Conservation (phyloP, 169 alveolate genomes). For the Amoebophrya sp. region DNA sequence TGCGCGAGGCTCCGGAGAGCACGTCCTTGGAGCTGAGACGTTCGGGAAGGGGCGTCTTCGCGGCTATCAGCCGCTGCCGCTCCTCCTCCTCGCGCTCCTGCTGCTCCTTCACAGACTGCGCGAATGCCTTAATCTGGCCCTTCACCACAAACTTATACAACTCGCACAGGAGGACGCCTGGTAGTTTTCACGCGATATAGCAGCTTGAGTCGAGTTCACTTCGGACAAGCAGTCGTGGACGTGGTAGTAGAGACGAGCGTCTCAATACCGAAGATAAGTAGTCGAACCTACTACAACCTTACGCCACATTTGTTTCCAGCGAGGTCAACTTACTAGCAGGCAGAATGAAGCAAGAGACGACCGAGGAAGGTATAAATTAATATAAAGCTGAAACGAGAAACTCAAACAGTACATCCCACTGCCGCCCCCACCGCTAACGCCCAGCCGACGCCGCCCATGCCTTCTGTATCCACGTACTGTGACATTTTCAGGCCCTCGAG, state of each 20-base stretch:
- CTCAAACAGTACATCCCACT: background rate
- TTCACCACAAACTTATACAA: background rate
- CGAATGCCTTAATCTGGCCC: background rate
- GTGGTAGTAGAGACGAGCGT: no score
- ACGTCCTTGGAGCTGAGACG: background rate
- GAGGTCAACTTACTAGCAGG: no score
- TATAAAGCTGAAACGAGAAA: background rate
- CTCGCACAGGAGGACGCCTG: background rate
- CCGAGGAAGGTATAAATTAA: background rate
- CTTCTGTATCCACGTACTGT: no score
- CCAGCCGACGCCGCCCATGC: background rate
- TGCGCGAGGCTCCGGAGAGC: no score
- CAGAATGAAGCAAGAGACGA: background rate
- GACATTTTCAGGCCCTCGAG: slow-evolving; percentile 19
- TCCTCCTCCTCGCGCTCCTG: background rate
- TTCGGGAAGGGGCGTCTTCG: background rate
- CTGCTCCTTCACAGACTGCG: background rate
- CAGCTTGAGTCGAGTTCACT: no score
- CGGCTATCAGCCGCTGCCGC: background rate
- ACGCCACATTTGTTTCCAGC: no score
- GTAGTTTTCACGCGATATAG: no score
- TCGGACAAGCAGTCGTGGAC: no score
- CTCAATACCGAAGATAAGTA: no score
- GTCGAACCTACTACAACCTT: no score
- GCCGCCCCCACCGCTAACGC: background rate